Conservation (phyloP, 805 yeast genomes). For the Torulaspora gathmanii region DNA sequence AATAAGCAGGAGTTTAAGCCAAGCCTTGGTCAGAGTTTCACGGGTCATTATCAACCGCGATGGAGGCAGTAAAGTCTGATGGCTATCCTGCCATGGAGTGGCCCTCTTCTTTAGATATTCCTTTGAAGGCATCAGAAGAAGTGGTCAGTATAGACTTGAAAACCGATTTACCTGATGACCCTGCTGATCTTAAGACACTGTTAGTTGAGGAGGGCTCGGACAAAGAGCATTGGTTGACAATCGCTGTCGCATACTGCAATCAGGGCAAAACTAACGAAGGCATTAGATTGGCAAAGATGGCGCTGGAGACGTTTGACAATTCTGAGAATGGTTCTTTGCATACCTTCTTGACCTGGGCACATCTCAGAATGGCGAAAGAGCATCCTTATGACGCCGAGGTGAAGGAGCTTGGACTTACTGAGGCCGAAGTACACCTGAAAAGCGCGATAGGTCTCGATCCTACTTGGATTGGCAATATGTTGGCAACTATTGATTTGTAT, state of each 20-base stretch:
- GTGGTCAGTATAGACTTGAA: slow-evolving; percentile 78
- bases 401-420: slow-evolving; percentile 33
- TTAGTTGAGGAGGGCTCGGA: slow-evolving; percentile 76
- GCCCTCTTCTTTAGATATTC: slow-evolving; percentile 48
- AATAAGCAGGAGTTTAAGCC: neutral
- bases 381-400: slow-evolving; percentile 19
- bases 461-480: slow-evolving; percentile 45
- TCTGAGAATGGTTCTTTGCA: slow-evolving; percentile 48
- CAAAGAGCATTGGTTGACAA: slow-evolving; percentile 74
- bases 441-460: slow-evolving; percentile 47
- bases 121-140: slow-evolving; percentile 70
- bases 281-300: slow-evolving; percentile 55
- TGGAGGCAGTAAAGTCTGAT: slow-evolving; percentile 11
- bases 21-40: neutral
- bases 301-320: slow-evolving; percentile 41
- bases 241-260: slow-evolving; percentile 75
- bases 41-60: neutral
- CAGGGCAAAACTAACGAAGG: slow-evolving; percentile 58
- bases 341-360: slow-evolving; percentile 69
- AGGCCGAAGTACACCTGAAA: slow-evolving; percentile 45
- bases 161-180: slow-evolving; percentile 84
- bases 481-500: slow-evolving; percentile 65
- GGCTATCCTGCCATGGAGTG: slow-evolving; percentile 33
- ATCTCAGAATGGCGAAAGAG: slow-evolving; percentile 44
- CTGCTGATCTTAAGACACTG: slow-evolving; percentile 72